A percentile compares a stretch with the other conserved stretches of the same genome.
Evolutionary conservation across 768 basidiomycete species (phyloP).

Genomic region (Leccinum obscurum): DNA sequence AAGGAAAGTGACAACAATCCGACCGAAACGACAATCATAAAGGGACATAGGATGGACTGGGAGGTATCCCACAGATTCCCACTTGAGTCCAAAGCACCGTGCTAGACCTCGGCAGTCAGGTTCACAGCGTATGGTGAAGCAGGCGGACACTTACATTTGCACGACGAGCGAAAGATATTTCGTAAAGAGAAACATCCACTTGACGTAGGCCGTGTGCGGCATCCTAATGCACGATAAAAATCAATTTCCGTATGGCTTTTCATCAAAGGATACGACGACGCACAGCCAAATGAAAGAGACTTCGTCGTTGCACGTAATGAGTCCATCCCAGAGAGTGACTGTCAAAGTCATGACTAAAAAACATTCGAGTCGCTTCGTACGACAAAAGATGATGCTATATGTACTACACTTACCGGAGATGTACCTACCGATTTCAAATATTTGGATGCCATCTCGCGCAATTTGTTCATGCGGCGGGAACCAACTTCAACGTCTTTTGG

Average conservation of each 20-base stretch:
- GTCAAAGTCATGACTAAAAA: constrained; percentile 13
- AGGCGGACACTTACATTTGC: constrained; percentile 16
- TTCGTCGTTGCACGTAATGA: constrained; percentile 21
- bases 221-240: constrained; percentile 9
- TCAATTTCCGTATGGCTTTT: neutral
- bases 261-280: constrained; percentile 4
- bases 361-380: too few species aligned
- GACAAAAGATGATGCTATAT: neutral
- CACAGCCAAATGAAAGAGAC: constrained; percentile 25
- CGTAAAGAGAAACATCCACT: constrained; percentile 30
- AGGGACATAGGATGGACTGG: neutral
- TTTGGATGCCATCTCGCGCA: neutral
- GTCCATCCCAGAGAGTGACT: constrained; percentile 20
- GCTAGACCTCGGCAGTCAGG: constrained; percentile 8
- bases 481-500: neutral
- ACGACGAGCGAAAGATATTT: constrained; percentile 20
- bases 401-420: constrained; percentile 5
- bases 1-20: constrained; percentile 17
- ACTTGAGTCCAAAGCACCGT: constrained; percentile 7
- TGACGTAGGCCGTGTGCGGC: constrained; percentile 15
- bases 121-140: neutral
- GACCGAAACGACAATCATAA: constrained; percentile 9
- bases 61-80: neutral
- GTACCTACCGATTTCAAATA: constrained; percentile 9
- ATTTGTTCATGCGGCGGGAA: constrained; percentile 1